Base-by-base conservation (phyloP, 805 yeast species). In the Spathaspora arborariae region DNA sequence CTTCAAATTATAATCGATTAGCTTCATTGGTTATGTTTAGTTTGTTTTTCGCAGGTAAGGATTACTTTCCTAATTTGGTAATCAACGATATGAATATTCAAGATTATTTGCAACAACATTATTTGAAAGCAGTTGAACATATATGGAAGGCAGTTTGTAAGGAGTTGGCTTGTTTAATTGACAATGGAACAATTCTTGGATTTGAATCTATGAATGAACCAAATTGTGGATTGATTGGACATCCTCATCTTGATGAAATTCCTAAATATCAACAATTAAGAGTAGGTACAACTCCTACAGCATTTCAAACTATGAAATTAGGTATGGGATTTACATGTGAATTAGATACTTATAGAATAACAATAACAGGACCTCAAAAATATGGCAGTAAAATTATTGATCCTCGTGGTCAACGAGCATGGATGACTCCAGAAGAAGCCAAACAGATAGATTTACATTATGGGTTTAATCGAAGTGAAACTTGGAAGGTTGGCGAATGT, bases 181-280 rank as follows among this genome's bases (percentile, higher is more conserved):
- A 55, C 26, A 57, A 64, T 42, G 82, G 77, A 26, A 74, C 76
- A n/a, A 63, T 88, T 2, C 51, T 86, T n/a, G 97, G 96, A 2
- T 72, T 88, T 47, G 97, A 91, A 65, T 76, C 86, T 42, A 62
- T 91, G 68, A 91, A 91, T 61, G 97, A 91, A 62, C 97, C 97
- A 5, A 85, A 80, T 55, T 60, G 72, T 44, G 97, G 97, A 0
- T 75, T 82, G 44, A 74, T 85, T 37, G 96, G 94, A 0, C 74
- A 75, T 42, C 65, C 67, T 3, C 75, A 87, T 58, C 63, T 91
- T 24, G 70, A 70, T 8, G 55, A 54, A 1, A 59, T 83, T 18
- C 91, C 94, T 0, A 68, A 74, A 4, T 68, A 67, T 4, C 88
- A 86, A 56, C 83, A 83, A 46, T 74, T 92, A 42, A 77, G 85